Conservation (phyloP, 1,284 basidiomycete genomes). For the Fomes fomentarius region DNA sequence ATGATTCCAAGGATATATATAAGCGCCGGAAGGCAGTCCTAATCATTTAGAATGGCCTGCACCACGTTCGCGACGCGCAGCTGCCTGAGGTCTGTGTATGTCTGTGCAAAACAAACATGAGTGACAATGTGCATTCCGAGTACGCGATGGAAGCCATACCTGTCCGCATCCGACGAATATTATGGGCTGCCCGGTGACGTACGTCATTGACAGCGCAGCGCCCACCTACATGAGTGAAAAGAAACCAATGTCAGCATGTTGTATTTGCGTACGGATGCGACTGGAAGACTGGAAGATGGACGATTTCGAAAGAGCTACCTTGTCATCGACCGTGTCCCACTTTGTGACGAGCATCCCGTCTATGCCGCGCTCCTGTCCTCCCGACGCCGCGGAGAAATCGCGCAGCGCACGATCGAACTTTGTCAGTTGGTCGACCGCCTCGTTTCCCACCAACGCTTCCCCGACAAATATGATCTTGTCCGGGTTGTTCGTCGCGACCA, state of each 20-base stretch:
- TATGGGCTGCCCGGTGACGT: constrained; percentile 95
- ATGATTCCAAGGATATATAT: no score
- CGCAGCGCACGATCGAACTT: constrained; percentile 93
- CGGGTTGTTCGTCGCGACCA: constrained; percentile 89
- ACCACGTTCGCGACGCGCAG: constrained; percentile 92
- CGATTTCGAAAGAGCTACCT: no score
- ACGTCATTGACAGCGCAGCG: constrained; percentile 96
- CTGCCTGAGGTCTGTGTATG: constrained; percentile 92
- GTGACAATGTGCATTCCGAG: not conserved
- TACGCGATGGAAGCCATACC: constrained; percentile 43
- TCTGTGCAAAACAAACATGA: constrained; percentile 48
- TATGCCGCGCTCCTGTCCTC: constrained; percentile 81
- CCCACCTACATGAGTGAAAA: constrained; percentile 67
- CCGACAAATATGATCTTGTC: constrained; percentile 98
- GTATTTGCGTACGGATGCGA: no score
- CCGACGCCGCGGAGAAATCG: constrained; percentile 80
- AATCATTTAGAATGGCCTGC: constrained; percentile 84
- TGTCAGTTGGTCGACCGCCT: constrained; percentile 93
- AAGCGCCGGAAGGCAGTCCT: constrained; percentile 15
- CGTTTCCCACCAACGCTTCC: constrained; percentile 94
- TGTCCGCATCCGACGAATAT: constrained; percentile 96
- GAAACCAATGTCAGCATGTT: not conserved
- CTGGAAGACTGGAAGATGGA: no score
- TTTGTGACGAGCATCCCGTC: constrained; percentile 97
- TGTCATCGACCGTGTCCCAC: constrained; percentile 96